Percentiles rank a stretch among this genome's conserved stretches.
These are phyloP conservation scores for Glarea lozoyensis DNA, from an alignment of 495 filamentous ascomycete species.

Conservation along the genomic window DNA sequence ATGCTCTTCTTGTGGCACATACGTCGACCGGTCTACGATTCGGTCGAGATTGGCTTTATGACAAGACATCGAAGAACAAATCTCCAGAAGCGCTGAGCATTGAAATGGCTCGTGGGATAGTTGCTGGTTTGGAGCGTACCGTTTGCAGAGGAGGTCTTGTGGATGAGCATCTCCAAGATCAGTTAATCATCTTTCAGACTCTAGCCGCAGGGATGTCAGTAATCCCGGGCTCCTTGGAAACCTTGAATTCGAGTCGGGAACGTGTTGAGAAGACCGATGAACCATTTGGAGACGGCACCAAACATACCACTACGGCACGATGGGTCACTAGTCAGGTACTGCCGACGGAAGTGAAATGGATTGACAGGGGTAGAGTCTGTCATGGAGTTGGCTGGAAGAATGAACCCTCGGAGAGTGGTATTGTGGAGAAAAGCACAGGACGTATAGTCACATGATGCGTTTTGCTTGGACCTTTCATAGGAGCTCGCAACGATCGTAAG, in stretches of 20 bases:
- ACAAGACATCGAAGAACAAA: slow-evolving; percentile 30
- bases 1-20: slow-evolving; percentile 64
- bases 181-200: slow-evolving; percentile 74
- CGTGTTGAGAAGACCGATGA: slow-evolving; percentile 21
- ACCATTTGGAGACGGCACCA: slow-evolving; percentile 48
- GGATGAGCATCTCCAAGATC: slow-evolving; percentile 70
- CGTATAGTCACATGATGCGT: too few relatives aligned
- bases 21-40: slow-evolving; percentile 53
- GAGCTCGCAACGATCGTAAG: too few relatives aligned
- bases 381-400: slow-evolving; percentile 36
- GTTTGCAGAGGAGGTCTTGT: slow-evolving; percentile 45
- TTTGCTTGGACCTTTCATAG: too few relatives aligned
- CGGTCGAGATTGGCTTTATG: slow-evolving; percentile 57
- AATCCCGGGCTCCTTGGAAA: slow-evolving; percentile 18
- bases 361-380: slow-evolving; percentile 40
- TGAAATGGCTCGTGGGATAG: slow-evolving; percentile 39
- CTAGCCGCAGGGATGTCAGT: slow-evolving; percentile 48
- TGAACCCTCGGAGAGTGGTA: too few relatives aligned
- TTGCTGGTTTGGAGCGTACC: slow-evolving; percentile 50
- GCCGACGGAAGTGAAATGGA: slow-evolving; percentile 42
- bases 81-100: slow-evolving; percentile 21
- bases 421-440: too few relatives aligned
- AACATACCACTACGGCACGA: slow-evolving; percentile 64
- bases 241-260: slow-evolving; percentile 22
- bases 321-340: slow-evolving; percentile 58